These are phyloP conservation scores for Talaromyces adpressus DNA, from an alignment of 495 filamentous ascomycete genomes.

Conservation along the genomic window DNA sequence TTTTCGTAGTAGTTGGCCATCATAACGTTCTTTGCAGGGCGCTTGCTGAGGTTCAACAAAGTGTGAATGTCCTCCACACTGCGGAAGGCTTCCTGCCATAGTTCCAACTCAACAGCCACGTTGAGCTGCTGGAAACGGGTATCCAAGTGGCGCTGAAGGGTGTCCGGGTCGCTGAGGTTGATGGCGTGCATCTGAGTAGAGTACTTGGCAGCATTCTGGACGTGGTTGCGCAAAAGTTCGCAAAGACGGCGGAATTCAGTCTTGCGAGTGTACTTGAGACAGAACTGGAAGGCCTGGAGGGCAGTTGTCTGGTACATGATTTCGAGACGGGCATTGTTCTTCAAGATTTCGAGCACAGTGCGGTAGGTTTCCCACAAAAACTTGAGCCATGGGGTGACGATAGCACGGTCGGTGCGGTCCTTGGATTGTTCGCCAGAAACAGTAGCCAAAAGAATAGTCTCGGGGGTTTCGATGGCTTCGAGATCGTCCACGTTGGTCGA, in stretches of 20 bases:
- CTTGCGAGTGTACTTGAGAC: conserved; percentile 95
- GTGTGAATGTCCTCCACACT: conserved; percentile 99
- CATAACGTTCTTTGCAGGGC: conserved; percentile 98
- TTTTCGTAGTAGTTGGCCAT: conserved; percentile 99
- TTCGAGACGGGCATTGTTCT: conserved; percentile 97
- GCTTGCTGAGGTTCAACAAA: conserved; percentile 97
- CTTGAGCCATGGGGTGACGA: conserved; percentile 98
- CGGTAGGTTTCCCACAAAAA: conserved; percentile 99
- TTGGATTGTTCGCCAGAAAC: conserved; percentile 96
- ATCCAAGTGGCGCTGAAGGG: conserved; percentile 91
- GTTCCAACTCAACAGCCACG: conserved; percentile 92
- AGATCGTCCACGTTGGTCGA: conserved; percentile 85
- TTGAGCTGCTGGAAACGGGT: conserved; percentile 98
- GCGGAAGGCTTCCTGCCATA: conserved; percentile 99
- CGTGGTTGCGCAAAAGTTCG: conserved; percentile 95
- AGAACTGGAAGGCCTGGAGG: conserved; percentile 97
- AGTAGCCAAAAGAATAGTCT: conserved; percentile 94
- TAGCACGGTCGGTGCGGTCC: conserved; percentile 93
- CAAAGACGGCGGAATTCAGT: conserved; percentile 98
- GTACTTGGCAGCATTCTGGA: conserved; percentile 98
- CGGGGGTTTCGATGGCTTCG: conserved; percentile 93
- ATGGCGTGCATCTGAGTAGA: conserved; percentile 98
- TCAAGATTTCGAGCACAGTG: conserved; percentile 93
- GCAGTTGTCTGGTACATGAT: conserved; percentile 97
- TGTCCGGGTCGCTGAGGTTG: conserved; percentile 96